phyloP scores from a whole-genome alignment of 2,329 filamentous ascomycete species.

The Verticillium klebahnii region DNA sequence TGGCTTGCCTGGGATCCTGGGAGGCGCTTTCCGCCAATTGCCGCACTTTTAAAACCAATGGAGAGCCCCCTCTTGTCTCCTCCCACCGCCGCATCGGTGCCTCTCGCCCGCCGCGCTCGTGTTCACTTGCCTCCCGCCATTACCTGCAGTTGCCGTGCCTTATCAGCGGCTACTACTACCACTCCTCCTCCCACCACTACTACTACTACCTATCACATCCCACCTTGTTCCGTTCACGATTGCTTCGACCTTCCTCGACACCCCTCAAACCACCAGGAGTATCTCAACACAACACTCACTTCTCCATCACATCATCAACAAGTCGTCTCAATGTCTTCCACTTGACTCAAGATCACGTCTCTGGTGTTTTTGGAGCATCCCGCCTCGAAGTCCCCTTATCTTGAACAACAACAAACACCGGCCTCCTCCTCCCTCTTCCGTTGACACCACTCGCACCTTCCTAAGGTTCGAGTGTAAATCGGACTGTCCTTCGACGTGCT shows the following conservation, averaged over 20 bases:
- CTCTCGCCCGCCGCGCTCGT: not conserved
- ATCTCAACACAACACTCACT: not conserved
- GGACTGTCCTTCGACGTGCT: not conserved
- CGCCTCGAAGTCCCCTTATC: not conserved
- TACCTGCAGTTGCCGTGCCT: not conserved
- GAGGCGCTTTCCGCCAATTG: not conserved
- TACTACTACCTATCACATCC: not conserved
- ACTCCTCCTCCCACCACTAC: not conserved
- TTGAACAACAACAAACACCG: not conserved
- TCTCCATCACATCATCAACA: not conserved
- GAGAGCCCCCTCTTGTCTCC: not conserved
- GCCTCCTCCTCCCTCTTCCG: not conserved
- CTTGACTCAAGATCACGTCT: not conserved
- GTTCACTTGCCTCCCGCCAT: not conserved
- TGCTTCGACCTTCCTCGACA: not conserved
- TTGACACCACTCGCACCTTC: not conserved
- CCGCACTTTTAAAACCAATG: constrained; percentile 1
- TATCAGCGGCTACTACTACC: not conserved
- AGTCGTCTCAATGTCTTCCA: not conserved
- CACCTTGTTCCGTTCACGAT: not conserved
- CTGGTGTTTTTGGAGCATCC: not conserved
- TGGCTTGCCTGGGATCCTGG: not conserved
- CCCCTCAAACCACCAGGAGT: not conserved
- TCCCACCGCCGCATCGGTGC: not conserved
- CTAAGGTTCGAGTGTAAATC: not conserved